These are phyloP conservation scores for Thuidium tamariscinum DNA, from an alignment of 225 moss, liverwort and hornwort species.

Conservation along the genomic window DNA sequence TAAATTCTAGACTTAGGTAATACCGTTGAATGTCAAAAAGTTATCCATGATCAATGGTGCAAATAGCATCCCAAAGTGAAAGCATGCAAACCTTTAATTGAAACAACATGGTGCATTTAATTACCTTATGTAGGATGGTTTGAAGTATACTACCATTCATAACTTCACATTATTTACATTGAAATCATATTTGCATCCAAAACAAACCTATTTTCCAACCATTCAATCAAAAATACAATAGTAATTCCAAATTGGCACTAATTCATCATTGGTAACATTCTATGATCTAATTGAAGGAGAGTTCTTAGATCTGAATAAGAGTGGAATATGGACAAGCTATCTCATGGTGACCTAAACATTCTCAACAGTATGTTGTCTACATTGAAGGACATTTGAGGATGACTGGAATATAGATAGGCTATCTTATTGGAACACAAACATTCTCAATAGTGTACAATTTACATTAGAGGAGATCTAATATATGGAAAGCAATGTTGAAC, in stretches of 20 bases:
- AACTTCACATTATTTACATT: background rate
- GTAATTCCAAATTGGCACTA: rapidly evolving
- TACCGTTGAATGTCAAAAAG: background rate
- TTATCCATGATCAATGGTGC: background rate
- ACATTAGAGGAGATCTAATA: no score
- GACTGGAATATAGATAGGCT: rapidly evolving
- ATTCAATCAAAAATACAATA: background rate
- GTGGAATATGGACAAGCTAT: rapidly evolving
- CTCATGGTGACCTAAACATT: rapidly evolving
- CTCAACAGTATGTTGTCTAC: no score
- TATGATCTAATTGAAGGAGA: rapidly evolving
- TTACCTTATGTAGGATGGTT: no score
- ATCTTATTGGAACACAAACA: rapidly evolving
- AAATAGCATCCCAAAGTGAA: background rate
- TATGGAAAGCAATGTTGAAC: background rate
- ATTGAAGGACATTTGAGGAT: no score
- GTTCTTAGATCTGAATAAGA: background rate
- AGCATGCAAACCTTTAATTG: rapidly evolving
- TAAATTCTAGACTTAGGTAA: background rate
- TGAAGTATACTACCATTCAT: background rate
- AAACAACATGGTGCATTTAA: background rate
- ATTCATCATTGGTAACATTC: background rate
- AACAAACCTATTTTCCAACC: rapidly evolving
- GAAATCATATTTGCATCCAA: background rate
- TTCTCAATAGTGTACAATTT: rapidly evolving